Base-by-base conservation (phyloP, 2,329 filamentous ascomycete genomes). In the Penicillium olsonii region DNA sequence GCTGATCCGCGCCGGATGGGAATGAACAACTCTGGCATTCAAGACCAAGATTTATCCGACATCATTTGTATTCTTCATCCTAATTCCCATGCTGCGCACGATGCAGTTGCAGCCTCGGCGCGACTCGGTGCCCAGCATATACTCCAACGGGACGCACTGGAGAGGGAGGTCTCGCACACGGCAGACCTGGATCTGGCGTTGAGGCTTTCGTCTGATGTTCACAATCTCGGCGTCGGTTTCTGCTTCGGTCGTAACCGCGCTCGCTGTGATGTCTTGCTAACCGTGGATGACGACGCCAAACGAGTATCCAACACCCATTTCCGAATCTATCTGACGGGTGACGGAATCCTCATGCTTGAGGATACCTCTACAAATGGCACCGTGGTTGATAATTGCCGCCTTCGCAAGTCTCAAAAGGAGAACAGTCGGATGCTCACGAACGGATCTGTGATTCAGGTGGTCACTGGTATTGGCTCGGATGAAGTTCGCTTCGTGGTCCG, bases 321-420 rank as follows among this genome's bases (percentile, higher is more conserved):
- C 68, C 87, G 90, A 45, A 95, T 99, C 54, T 96, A 87, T 65
- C 79, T 96, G 61, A 99, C 95, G 62, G 78, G 84, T n/a, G 84
- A 89, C 55, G 90, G 88, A 22, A 85, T 88, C 48, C 80, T 96
- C 56, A 96, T 99, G 90, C 76, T 97, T 11, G 87, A 96, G 68
- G 94, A 99, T 66, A 82, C 85, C 66, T 97, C 94, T 0, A 96
- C 91, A n/a, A 99, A 97, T 64, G 94, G 94, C 22, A 97, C 94
- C 4, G 78, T 90, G 52, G 90, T 97, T 48, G 92, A 97, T 70
- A 79, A 83, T 19, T 75, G 78, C 15, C 75, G 90, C 29, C 78
- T 99, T 14, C 79, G 78, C 48, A 84, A 80, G 39, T 67, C 59
- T 54, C 69, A 61, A 50, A 73, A 67, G 48, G 72, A 68, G 29